phyloP scores from a whole-genome alignment of 768 basidiomycete species.

The Tylopilus rubrobrunneus region DNA sequence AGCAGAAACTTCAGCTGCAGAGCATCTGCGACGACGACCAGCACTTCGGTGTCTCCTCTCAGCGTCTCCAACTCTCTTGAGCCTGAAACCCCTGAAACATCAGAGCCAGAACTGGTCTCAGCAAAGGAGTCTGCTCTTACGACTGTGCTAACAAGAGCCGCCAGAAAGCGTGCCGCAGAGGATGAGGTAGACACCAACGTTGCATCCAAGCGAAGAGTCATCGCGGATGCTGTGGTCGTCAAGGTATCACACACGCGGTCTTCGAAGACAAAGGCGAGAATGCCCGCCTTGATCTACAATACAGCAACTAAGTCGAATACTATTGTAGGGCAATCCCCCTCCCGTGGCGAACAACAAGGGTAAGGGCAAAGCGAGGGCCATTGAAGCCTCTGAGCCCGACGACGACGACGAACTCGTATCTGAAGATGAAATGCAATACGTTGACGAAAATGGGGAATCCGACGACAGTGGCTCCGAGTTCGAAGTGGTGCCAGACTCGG shows the following conservation, averaged over 20 bases:
- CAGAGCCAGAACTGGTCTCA: conserved; percentile 29
- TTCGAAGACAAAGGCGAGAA: conserved; percentile 25
- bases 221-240: conserved; percentile 26
- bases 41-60: conserved; percentile 46
- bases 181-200: conserved; percentile 28
- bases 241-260: conserved; percentile 7
- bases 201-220: conserved; percentile 32
- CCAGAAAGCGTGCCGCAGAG: conserved; percentile 33
- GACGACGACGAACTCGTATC: conserved; percentile 27
- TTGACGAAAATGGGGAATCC: conserved; percentile 45
- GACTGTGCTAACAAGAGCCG: conserved; percentile 7
- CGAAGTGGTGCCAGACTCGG: conserved; percentile 36
- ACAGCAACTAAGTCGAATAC: conserved; percentile 13
- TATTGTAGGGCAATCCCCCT: conserved; percentile 7
- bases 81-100: conserved; percentile 53
- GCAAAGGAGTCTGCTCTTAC: conserved; percentile 1
- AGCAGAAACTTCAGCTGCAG: conserved; percentile 2
- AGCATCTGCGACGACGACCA: conserved; percentile 29
- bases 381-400: conserved; percentile 25
- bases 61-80: conserved; percentile 45
- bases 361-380: conserved; percentile 27
- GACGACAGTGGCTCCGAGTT: conserved; percentile 60
- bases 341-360: conserved; percentile 16
- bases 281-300: conserved; percentile 1
- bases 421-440: conserved; percentile 39